These are phyloP conservation scores for Gracilaria vermiculophylla DNA, from an alignment of 23 red algal genomes.

Conservation along the genomic window DNA sequence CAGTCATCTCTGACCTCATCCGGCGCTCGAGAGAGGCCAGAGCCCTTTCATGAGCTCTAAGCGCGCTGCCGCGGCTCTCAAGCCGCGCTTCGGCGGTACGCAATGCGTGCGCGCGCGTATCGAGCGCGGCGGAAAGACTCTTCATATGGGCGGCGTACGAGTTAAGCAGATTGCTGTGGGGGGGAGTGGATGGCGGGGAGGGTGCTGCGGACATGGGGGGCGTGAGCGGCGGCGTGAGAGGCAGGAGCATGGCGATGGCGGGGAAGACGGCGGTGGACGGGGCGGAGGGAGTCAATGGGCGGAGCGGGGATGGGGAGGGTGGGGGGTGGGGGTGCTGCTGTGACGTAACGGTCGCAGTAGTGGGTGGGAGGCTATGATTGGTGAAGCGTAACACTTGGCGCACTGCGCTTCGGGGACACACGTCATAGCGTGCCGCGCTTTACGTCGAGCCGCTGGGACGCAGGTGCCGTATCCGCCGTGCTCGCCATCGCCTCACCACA, in stretches of 20 bases:
- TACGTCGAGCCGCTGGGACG: neutral
- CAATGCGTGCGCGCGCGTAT: conserved; percentile 15
- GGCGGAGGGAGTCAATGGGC: neutral
- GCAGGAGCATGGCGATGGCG: neutral
- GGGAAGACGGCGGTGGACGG: too few species aligned
- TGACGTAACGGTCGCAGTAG: neutral
- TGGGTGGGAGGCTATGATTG: neutral
- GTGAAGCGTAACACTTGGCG: neutral
- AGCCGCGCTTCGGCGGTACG: conserved; percentile 2
- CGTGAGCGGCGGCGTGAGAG: neutral
- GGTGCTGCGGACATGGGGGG: neutral
- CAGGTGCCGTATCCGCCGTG: neutral
- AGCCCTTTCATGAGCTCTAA: neutral
- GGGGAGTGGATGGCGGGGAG: neutral
- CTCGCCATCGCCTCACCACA: too few species aligned
- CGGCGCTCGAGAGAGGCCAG: neutral
- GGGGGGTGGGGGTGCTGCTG: neutral
- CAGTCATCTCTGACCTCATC: conserved; percentile 15
- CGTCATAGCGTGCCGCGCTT: neutral
- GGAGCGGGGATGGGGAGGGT: neutral
- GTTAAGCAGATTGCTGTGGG: conserved; percentile 20
- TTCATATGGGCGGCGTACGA: conserved; percentile 27
- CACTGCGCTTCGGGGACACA: neutral
- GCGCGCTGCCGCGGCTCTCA: conserved; percentile 8
- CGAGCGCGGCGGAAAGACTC: conserved; percentile 25